Conservation (phyloP, 2,329 filamentous ascomycete genomes). For the Monilinia vaccinii-corymbosi region DNA sequence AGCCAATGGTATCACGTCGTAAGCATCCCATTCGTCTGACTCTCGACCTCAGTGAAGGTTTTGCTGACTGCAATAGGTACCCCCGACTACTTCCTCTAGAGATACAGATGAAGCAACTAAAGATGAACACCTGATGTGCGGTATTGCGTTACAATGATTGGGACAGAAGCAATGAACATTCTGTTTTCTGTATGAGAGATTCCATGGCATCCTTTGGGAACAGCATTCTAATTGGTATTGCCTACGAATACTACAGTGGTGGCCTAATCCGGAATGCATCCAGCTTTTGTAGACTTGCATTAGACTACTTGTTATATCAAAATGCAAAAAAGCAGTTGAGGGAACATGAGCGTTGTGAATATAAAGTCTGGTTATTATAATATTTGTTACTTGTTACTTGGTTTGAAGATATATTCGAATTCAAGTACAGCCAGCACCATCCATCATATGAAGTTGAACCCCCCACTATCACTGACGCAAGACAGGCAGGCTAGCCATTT, state of each 20-base stretch:
- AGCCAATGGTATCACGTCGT: slow-evolving; percentile 97
- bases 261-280: slow-evolving; percentile 10
- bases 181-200: slow-evolving; percentile 20
- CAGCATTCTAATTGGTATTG: slow-evolving; percentile 8
- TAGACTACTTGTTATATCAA: slow-evolving; percentile 23
- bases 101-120: slow-evolving; percentile 4
- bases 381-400: neutral
- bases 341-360: neutral
- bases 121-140: slow-evolving; percentile 9
- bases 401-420: neutral
- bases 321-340: slow-evolving; percentile 22
- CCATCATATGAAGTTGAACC: neutral
- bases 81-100: slow-evolving; percentile 96
- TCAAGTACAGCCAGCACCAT: neutral
- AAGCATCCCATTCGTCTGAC: slow-evolving; percentile 29
- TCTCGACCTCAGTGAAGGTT: neutral
- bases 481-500: neutral
- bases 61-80: slow-evolving; percentile 45
- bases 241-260: slow-evolving; percentile 5
- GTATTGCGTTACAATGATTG: slow-evolving; percentile 8
- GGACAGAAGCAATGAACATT: slow-evolving; percentile 20
- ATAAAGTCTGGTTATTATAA: neutral
- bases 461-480: neutral
- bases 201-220: slow-evolving; percentile 14
- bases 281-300: slow-evolving; percentile 27